A percentile compares a stretch with the other conserved stretches of the same genome.
Evolutionary conservation across 2,329 filamentous ascomycete species (phyloP).

Genomic region (Paracoccidioides brasiliensis): DNA sequence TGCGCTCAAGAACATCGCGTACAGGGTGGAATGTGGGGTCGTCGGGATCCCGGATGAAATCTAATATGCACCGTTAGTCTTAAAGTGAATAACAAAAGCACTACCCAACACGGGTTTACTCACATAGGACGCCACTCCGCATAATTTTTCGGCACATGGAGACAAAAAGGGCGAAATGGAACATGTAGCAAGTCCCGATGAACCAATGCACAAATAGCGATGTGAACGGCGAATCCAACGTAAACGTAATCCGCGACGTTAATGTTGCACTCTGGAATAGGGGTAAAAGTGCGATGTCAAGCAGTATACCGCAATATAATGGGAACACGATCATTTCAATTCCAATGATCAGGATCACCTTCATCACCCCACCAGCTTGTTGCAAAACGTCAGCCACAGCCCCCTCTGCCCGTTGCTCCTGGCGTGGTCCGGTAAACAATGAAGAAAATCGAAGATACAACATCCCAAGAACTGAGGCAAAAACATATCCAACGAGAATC

Average conservation of each 20-base stretch:
- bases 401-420: slow-evolving; percentile 52
- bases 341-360: slow-evolving; percentile 94
- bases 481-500: slow-evolving; percentile 66
- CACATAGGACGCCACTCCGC: slow-evolving; percentile 83
- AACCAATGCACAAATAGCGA: slow-evolving; percentile 98
- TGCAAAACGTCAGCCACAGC: slow-evolving; percentile 63
- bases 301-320: slow-evolving; percentile 81
- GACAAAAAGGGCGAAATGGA: slow-evolving; percentile 96
- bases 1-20: slow-evolving; percentile 87
- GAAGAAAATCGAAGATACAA: slow-evolving; percentile 65
- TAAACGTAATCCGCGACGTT: slow-evolving; percentile 64
- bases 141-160: slow-evolving; percentile 98
- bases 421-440: slow-evolving; percentile 48
- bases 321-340: slow-evolving; percentile 99
- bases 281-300: slow-evolving; percentile 78
- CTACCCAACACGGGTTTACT: slow-evolving; percentile 25
- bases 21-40: slow-evolving; percentile 98
- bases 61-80: slow-evolving; percentile 28
- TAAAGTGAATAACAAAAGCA: neutral
- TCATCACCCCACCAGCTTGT: slow-evolving; percentile 92
- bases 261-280: slow-evolving; percentile 74
- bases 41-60: slow-evolving; percentile 96
- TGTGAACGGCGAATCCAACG: slow-evolving; percentile 64
- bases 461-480: slow-evolving; percentile 60
- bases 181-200: slow-evolving; percentile 98